These are phyloP conservation scores for Pseudozyma sp. DNA, from an alignment of 1,284 basidiomycete genomes.

Conservation along the genomic window DNA sequence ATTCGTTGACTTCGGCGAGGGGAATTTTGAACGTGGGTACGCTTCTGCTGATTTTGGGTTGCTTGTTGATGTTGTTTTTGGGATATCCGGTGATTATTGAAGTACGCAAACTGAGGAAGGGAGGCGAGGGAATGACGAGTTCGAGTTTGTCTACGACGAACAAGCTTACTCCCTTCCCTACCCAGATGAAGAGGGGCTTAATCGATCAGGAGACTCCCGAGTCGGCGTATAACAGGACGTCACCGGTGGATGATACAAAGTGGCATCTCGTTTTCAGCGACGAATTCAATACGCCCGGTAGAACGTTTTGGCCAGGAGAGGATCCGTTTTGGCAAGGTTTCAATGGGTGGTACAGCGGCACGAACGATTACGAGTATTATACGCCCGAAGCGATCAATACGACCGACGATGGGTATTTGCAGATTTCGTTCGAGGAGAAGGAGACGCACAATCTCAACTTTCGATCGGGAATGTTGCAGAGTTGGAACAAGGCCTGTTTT, in stretches of 20 bases:
- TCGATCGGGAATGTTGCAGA: slow-evolving; percentile 63
- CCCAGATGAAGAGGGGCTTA: slow-evolving; percentile 33
- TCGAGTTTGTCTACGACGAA: slow-evolving; percentile 9
- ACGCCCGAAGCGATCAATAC: slow-evolving; percentile 61
- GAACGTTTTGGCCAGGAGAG: slow-evolving; percentile 71
- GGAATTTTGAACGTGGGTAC: slow-evolving; percentile 59
- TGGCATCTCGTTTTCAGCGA: slow-evolving; percentile 77
- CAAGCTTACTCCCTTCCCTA: slow-evolving; percentile 24
- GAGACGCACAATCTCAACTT: slow-evolving; percentile 59
- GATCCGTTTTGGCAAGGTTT: slow-evolving; percentile 64
- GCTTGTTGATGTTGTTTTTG: slow-evolving; percentile 61
- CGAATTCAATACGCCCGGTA: slow-evolving; percentile 79
- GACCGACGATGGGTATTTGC: slow-evolving; percentile 41
- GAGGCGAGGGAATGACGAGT: slow-evolving; percentile 15
- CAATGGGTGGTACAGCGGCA: slow-evolving; percentile 64
- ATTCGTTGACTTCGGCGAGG: slow-evolving; percentile 17
- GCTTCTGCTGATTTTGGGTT: slow-evolving; percentile 43
- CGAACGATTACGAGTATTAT: slow-evolving; percentile 68
- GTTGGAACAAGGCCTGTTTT: slow-evolving; percentile 67
- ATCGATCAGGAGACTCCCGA: slow-evolving; percentile 54
- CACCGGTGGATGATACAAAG: slow-evolving; percentile 8
- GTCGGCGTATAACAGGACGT: slow-evolving; percentile 20
- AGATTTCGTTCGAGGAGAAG: slow-evolving; percentile 52
- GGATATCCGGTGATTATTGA: slow-evolving; percentile 62
- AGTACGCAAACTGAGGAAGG: slow-evolving; percentile 15